phyloP scores from a whole-genome alignment of 768 basidiomycete genomes.

The Russula abietina region DNA sequence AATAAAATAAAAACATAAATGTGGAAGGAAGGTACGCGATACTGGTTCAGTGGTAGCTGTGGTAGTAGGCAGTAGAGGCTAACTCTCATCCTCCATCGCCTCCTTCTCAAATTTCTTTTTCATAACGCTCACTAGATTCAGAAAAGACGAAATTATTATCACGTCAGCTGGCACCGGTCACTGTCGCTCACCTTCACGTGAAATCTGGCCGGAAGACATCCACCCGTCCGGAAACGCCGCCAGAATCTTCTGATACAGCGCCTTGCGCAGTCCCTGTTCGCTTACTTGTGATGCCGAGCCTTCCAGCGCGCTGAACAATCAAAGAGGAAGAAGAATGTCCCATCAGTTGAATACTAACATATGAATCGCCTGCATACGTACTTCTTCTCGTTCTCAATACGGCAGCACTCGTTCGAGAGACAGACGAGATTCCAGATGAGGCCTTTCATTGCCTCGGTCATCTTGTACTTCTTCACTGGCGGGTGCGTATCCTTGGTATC shows the following conservation, averaged over 20 bases:
- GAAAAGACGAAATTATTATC: not conserved
- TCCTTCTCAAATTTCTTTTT: slow-evolving; percentile 78
- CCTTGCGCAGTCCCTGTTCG: slow-evolving; percentile 75
- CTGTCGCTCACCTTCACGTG: slow-evolving; percentile 65
- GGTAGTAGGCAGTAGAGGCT: no score
- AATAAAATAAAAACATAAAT: not conserved
- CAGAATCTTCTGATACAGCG: slow-evolving; percentile 80
- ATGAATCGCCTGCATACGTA: slow-evolving; percentile 28
- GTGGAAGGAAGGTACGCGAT: not conserved
- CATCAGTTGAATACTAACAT: not conserved
- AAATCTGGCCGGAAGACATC: slow-evolving; percentile 83
- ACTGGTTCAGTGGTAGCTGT: not conserved
- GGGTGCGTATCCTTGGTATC: slow-evolving; percentile 43
- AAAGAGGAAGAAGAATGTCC: not conserved
- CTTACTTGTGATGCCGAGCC: slow-evolving; percentile 66
- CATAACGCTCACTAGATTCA: slow-evolving; percentile 65
- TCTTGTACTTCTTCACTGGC: slow-evolving; percentile 68
- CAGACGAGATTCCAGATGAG: slow-evolving; percentile 76
- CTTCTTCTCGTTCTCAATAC: slow-evolving; percentile 63
- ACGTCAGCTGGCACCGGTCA: not conserved
- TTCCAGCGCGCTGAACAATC: slow-evolving; percentile 43
- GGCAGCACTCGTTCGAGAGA: slow-evolving; percentile 77
- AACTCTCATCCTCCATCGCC: slow-evolving; percentile 50
- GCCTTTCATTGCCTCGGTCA: slow-evolving; percentile 76
- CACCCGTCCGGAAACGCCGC: slow-evolving; percentile 77